Evolutionary conservation across 73 alveolate species (phyloP).

Genomic region (Blepharisma japonicum): DNA sequence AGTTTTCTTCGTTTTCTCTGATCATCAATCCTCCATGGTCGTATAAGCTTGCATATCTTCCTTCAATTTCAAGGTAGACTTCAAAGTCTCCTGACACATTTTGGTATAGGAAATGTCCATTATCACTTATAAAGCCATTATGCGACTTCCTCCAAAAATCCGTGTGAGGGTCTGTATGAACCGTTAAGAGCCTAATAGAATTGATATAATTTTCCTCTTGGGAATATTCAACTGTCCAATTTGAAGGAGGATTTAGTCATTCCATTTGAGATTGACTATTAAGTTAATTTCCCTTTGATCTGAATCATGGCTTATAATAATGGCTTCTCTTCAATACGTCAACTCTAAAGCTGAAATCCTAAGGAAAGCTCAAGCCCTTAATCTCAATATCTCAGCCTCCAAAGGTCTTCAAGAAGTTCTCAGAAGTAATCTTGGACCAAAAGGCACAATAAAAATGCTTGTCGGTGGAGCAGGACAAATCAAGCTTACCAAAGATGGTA

Average conservation of each 20-base stretch:
- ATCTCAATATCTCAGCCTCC: conserved; percentile 84
- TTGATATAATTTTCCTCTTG: too few species aligned
- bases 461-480: conserved; percentile 99
- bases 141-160: conserved; percentile 39
- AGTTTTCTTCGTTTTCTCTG: conserved; percentile 29
- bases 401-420: conserved; percentile 88
- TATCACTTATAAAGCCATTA: conserved; percentile 33
- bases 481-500: conserved; percentile 97
- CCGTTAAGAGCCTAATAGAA: too few species aligned
- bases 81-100: conserved; percentile 28
- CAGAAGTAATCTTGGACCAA: conserved; percentile 95
- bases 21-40: conserved; percentile 38
- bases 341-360: conserved; percentile 25
- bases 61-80: neutral
- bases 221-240: too few species aligned
- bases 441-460: conserved; percentile 97
- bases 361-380: conserved; percentile 73
- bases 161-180: too few species aligned
- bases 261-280: too few species aligned
- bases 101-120: conserved; percentile 23
- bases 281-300: too few species aligned
- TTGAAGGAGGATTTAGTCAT: too few species aligned
- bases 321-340: conserved; percentile 28
- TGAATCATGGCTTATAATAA: neutral
- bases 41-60: conserved; percentile 11